Percentiles rank a stretch among this genome's conserved stretches.
These are phyloP conservation scores for Fragaria iinumae DNA, from an alignment of 306 rosid species.

Conservation along the genomic window DNA sequence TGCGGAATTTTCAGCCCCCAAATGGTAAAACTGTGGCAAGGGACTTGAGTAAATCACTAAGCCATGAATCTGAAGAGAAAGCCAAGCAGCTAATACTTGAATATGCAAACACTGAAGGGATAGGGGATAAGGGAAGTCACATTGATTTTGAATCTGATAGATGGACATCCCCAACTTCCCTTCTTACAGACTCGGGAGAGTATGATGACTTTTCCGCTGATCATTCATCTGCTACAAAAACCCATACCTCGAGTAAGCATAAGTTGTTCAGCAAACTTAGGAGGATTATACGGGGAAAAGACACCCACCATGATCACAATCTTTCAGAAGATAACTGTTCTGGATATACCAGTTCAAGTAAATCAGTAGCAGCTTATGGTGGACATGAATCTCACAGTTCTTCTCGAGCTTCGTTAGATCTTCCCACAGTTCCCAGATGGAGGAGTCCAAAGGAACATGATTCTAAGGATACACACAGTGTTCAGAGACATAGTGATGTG, in stretches of 20 bases:
- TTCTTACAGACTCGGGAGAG: conserved; percentile 51
- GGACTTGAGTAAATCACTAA: conserved; percentile 74
- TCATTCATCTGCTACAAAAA: conserved; percentile 37
- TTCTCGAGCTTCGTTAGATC: conserved; percentile 43
- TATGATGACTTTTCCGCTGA: conserved; percentile 51
- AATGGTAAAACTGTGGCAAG: conserved; percentile 75
- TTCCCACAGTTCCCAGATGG: conserved; percentile 22
- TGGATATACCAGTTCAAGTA: conserved; percentile 31
- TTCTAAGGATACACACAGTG: conserved; percentile 21
- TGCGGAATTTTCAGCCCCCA: conserved; percentile 60
- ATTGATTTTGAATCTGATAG: conserved; percentile 62
- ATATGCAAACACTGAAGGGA: conserved; percentile 62
- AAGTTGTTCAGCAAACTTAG: conserved; percentile 58
- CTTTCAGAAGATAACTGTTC: conserved; percentile 36
- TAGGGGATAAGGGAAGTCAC: conserved; percentile 31
- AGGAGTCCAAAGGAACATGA: conserved; percentile 39
- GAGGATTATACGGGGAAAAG: conserved; percentile 55
- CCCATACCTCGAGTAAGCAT: conserved; percentile 37
- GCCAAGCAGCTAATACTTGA: conserved; percentile 83
- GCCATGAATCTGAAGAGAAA: conserved; percentile 78
- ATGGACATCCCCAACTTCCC: conserved; percentile 72
- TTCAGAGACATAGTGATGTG: conserved; percentile 23
- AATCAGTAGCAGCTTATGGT: conserved; percentile 28
- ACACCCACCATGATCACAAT: conserved; percentile 28
- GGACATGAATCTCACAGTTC: conserved; percentile 30